Evolutionary conservation across 257 asterid species (phyloP), one percentile per base, ranked within the genome.

Genomic region (Nicotiana knightiana): DNA sequence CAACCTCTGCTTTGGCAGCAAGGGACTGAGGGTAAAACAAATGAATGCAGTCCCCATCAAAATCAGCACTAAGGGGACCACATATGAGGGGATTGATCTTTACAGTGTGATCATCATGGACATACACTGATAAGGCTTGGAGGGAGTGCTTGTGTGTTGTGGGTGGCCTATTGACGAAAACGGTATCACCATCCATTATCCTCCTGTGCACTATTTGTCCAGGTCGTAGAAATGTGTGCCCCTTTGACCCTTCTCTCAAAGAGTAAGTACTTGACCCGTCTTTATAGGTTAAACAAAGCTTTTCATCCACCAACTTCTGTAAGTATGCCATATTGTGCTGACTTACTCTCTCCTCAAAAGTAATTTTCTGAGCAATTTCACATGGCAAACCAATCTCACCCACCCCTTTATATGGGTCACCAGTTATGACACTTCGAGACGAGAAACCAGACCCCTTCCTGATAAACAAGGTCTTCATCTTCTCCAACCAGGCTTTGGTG

Each of bases 361-460:
- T 94, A 48, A 96, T 96, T 80, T 89, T 94, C 81, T 94, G 97
- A 46, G 99, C 98, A 83, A 96, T 86, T 83, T 96, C 99, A 75
- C 86, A 88, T 18, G 99, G 98, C 85, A 96, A 76, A 35, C 99
- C 98, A 76, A 94, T 96, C 87, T 96, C 98, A 68, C 92, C 87
- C 35, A 94, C 99, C 61, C 97, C 98, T 88, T 89, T 96, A 77
- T 89, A 96, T 5, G 98, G 91, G 80, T 96, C 99, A 3, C 99
- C 99, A 7, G 99, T 96, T 67, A 96, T 94, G 73, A 96, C 99
- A 85, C 98, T 92, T 37, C 99, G 91, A 61, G 99, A 96, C 70
- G 99, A 96, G 88, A 96, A 96, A 4, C 99, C 99, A 51, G 98
- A 96, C n/a, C 99, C 98, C 86, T 96, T 96, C 76, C 98, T 87